A percentile compares a stretch with the other conserved stretches of the same genome.
phyloP scores from a whole-genome alignment of 2,329 filamentous ascomycete species.

The Scolecobasidium constrictum region DNA sequence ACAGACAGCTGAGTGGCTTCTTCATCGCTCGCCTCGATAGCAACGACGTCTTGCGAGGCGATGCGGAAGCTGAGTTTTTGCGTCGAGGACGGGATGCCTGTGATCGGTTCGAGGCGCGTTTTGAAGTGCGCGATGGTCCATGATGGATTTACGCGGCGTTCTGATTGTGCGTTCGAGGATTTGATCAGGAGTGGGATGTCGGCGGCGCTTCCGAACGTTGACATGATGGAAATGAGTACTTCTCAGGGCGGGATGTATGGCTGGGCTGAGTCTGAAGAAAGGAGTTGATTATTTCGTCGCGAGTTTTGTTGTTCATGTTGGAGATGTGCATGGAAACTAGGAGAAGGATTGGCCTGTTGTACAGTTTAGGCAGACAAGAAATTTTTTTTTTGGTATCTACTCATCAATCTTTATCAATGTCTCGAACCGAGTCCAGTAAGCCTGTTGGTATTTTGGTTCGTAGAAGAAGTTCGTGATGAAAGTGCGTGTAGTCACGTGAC shows the following conservation, averaged over 20 bases:
- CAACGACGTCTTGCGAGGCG: constrained; percentile 48
- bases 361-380: too few species aligned
- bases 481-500: too few species aligned
- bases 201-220: neutral
- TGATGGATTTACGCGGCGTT: constrained; percentile 82
- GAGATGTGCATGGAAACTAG: too few species aligned
- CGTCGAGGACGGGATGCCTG: constrained; percentile 71
- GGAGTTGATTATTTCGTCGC: too few species aligned
- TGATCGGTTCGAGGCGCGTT: constrained; percentile 81
- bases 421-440: too few species aligned
- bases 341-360: too few species aligned
- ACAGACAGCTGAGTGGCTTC: constrained; percentile 52
- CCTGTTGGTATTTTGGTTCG: too few species aligned
- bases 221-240: neutral
- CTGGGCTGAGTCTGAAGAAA: neutral
- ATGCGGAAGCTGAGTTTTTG: constrained; percentile 68
- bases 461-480: too few species aligned
- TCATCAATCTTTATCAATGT: too few species aligned
- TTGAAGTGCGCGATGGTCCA: constrained; percentile 84
- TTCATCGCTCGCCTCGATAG: constrained; percentile 62
- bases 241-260: neutral
- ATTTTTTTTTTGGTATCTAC: too few species aligned
- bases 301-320: too few species aligned
- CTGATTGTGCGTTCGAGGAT: constrained; percentile 68
- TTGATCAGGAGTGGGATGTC: constrained; percentile 63